Percentiles rank a stretch among this genome's conserved stretches.
phyloP scores from a whole-genome alignment of 2,329 filamentous ascomycete genomes.

The Nothophaeocryptopus gaeumannii region DNA sequence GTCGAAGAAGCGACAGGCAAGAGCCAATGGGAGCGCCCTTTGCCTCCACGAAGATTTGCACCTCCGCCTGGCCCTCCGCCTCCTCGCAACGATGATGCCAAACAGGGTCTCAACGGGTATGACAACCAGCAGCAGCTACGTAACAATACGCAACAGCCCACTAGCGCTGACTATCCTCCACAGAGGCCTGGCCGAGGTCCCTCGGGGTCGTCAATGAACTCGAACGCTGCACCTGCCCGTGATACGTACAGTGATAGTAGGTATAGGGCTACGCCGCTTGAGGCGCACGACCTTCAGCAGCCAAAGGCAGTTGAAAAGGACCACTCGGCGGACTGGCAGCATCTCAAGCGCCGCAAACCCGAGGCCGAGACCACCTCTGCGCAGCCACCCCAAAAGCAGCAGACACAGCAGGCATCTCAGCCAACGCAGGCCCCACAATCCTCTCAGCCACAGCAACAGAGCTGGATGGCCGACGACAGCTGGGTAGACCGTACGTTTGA shows the following conservation, averaged over 20 bases:
- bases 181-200: too few species aligned
- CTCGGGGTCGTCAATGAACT: too few species aligned
- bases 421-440: neutral
- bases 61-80: too few species aligned
- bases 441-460: constrained; percentile 9
- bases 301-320: constrained; percentile 12
- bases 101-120: too few species aligned
- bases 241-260: constrained; percentile 9
- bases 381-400: neutral
- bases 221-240: too few species aligned
- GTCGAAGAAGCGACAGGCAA: too few species aligned
- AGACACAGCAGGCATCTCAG: constrained; percentile 6
- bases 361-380: neutral
- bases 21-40: too few species aligned
- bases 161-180: neutral
- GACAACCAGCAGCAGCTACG: too few species aligned
- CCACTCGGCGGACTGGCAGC: constrained; percentile 26
- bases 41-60: too few species aligned
- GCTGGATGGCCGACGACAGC: constrained; percentile 7
- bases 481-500: constrained; percentile 14
- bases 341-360: constrained; percentile 20
- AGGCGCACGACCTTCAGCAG: constrained; percentile 17
- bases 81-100: too few species aligned
- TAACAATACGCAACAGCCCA: neutral
- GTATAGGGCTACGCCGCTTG: constrained; percentile 24